Evolutionary conservation across 768 basidiomycete genomes (phyloP).

Genomic region (Termitomyces sp.): DNA sequence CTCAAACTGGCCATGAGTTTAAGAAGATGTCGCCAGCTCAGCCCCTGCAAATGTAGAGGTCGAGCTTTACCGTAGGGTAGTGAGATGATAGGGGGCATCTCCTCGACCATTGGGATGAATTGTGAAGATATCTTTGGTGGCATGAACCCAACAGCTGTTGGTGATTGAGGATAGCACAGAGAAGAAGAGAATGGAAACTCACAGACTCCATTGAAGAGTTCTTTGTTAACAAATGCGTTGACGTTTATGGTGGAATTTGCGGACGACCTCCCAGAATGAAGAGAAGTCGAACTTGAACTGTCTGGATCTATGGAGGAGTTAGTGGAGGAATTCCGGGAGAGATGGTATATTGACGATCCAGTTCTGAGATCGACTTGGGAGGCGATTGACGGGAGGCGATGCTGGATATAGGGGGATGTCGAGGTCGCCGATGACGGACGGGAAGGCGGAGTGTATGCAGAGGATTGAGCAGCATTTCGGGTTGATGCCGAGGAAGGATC

Average conservation of each 20-base stretch:
- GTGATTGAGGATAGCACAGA: not conserved
- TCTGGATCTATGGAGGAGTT: not conserved
- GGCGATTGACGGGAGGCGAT: not conserved
- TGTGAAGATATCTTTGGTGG: slow-evolving; percentile 50
- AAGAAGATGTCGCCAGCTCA: slow-evolving; percentile 70
- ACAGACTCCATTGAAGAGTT: slow-evolving; percentile 62
- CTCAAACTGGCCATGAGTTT: slow-evolving; percentile 74
- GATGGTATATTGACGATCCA: not conserved
- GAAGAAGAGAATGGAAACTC: slow-evolving; percentile 26
- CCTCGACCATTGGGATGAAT: slow-evolving; percentile 42
- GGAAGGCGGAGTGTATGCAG: not conserved
- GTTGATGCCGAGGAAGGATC: not conserved
- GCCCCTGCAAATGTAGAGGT: slow-evolving; percentile 69
- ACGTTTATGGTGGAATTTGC: slow-evolving; percentile 24
- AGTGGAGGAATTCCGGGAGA: slow-evolving; percentile 4
- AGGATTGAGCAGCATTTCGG: not conserved
- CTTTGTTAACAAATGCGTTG: slow-evolving; percentile 53
- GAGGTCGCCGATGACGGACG: not conserved
- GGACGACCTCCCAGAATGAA: not conserved
- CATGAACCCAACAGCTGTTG: slow-evolving; percentile 63
- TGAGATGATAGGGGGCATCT: slow-evolving; percentile 71
- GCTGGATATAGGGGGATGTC: not conserved
- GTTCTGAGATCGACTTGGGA: not conserved
- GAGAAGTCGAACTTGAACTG: not conserved
- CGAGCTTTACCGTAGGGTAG: slow-evolving; percentile 67